Percentiles rank a stretch among this genome's conserved stretches.
Conservation (phyloP, 2,329 filamentous ascomycete species). For the Aspergillus sojae region DNA sequence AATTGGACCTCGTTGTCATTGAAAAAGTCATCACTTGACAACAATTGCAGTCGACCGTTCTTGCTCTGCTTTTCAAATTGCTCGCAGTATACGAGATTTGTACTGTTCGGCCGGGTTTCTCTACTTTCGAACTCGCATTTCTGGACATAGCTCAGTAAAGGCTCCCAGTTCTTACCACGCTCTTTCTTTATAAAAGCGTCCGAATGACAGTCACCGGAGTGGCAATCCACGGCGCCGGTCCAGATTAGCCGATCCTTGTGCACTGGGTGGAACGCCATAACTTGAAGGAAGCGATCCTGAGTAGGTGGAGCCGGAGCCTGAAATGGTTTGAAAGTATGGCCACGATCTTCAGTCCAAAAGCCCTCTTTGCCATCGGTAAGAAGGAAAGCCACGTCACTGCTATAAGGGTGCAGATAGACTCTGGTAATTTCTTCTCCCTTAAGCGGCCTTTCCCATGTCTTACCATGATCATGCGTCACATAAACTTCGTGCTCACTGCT, state of each 20-base stretch:
- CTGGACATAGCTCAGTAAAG: slow-evolving; percentile 71
- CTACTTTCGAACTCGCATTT: slow-evolving; percentile 86
- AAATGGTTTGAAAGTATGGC: slow-evolving; percentile 72
- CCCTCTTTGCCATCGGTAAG: slow-evolving; percentile 70
- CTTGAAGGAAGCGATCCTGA: slow-evolving; percentile 46
- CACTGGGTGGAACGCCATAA: slow-evolving; percentile 80
- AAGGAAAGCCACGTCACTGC: slow-evolving; percentile 86
- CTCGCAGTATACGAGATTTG: slow-evolving; percentile 66
- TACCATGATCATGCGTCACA: slow-evolving; percentile 83
- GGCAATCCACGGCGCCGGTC: slow-evolving; percentile 73
- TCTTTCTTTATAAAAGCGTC: slow-evolving; percentile 78
- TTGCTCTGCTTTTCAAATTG: slow-evolving; percentile 65
- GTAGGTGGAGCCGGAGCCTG: slow-evolving; percentile 66
- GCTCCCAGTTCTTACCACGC: slow-evolving; percentile 77
- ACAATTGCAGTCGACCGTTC: slow-evolving; percentile 66
- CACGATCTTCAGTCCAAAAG: slow-evolving; percentile 81
- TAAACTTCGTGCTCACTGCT: slow-evolving; percentile 65
- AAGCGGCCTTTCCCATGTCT: slow-evolving; percentile 75
- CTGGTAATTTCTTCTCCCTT: slow-evolving; percentile 68
- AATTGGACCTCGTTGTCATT: slow-evolving; percentile 62
- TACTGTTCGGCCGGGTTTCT: slow-evolving; percentile 60
- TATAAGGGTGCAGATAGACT: slow-evolving; percentile 77
- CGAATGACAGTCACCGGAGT: slow-evolving; percentile 65
- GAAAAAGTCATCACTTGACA: slow-evolving; percentile 81
- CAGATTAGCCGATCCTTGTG: slow-evolving; percentile 90